These are phyloP conservation scores for Fusarium musae DNA, from an alignment of 2,329 filamentous ascomycete species.

Conservation along the genomic window DNA sequence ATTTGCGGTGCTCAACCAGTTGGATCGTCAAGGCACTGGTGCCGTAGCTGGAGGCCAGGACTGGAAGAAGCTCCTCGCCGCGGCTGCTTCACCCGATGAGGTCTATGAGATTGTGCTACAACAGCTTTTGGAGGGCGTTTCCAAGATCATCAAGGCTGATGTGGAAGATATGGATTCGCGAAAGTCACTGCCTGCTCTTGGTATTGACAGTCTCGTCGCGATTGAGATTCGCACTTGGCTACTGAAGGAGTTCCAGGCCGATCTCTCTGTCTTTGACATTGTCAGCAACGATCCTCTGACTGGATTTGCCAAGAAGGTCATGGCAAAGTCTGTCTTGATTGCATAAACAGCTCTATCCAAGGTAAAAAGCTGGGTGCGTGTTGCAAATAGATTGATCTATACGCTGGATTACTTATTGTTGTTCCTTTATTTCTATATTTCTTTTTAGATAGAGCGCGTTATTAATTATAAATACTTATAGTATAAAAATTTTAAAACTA, in stretches of 20 bases:
- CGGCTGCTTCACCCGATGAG: background rate
- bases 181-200: background rate
- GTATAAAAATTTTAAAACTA: accelerated
- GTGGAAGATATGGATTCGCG: background rate
- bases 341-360: accelerated
- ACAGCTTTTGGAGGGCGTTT: background rate
- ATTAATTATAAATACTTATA: accelerated
- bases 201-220: background rate
- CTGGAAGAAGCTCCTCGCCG: background rate
- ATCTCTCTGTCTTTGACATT: background rate
- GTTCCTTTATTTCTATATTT: no score
- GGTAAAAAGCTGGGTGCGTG: accelerated
- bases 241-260: background rate
- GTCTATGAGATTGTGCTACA: background rate
- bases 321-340: background rate
- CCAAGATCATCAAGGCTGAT: background rate
- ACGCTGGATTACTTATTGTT: no score
- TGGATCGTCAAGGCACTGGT: background rate
- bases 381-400: accelerated
- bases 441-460: background rate
- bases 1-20: background rate
- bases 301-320: background rate
- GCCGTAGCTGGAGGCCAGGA: background rate
- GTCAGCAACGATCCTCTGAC: background rate
- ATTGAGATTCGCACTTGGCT: background rate